A percentile compares a stretch with the other conserved stretches of the same genome.
These are phyloP conservation scores for Mucor indicus DNA, from an alignment of 371 early-diverging fungal species.

Conservation along the genomic window DNA sequence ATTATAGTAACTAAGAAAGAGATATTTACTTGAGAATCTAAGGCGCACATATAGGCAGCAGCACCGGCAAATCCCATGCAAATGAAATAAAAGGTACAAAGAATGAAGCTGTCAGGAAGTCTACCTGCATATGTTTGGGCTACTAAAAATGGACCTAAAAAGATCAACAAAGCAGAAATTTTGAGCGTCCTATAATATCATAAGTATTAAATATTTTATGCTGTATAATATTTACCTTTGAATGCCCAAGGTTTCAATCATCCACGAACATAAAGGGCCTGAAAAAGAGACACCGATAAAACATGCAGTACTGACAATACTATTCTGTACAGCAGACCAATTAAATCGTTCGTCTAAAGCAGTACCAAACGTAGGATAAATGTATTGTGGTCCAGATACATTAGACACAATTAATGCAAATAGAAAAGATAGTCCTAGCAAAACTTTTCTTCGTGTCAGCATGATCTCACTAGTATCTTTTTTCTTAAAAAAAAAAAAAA, in stretches of 20 bases:
- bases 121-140: constrained; percentile 39
- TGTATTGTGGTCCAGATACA: constrained; percentile 47
- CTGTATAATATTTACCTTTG: constrained; percentile 14
- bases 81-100: constrained; percentile 34
- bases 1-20: background rate
- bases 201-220: no score
- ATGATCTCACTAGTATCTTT: no score
- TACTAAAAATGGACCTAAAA: constrained; percentile 31
- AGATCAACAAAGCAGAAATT: constrained; percentile 29
- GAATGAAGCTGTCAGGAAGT: constrained; percentile 26
- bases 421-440: constrained; percentile 16
- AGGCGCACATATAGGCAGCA: constrained; percentile 39
- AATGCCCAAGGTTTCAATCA: constrained; percentile 30
- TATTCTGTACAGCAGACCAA: constrained; percentile 41
- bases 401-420: constrained; percentile 38
- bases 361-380: constrained; percentile 43
- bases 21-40: constrained; percentile 39
- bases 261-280: constrained; percentile 42
- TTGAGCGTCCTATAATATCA: constrained; percentile 25
- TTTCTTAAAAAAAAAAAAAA: no score
- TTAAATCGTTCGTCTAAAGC: constrained; percentile 30
- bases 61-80: constrained; percentile 37
- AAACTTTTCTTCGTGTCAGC: no score
- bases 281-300: constrained; percentile 47
- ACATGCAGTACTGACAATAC: constrained; percentile 46